A percentile compares a stretch with the other conserved stretches of the same genome.
These are phyloP conservation scores for Termitomyces sp. DNA, from an alignment of 768 basidiomycete genomes.

Conservation along the genomic window DNA sequence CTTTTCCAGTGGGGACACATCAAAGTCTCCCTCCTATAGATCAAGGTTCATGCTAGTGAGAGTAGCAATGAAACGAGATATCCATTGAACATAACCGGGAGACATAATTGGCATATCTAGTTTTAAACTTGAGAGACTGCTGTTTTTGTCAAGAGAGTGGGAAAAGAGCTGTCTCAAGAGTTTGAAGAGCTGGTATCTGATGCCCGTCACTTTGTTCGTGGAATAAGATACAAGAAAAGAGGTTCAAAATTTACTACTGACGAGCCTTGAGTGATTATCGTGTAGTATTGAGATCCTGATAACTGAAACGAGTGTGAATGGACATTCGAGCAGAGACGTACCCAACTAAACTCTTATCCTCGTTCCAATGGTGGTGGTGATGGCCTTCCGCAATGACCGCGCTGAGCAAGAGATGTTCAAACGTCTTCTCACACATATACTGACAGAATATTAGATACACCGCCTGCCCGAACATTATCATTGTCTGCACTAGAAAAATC, in stretches of 20 bases:
- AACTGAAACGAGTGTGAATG: slow-evolving; percentile 55
- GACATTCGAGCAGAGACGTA: too few species aligned
- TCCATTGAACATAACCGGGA: background rate
- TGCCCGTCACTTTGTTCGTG: slow-evolving; percentile 20
- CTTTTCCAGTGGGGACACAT: background rate
- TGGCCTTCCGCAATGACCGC: slow-evolving; percentile 43
- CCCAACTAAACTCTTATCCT: slow-evolving; percentile 32
- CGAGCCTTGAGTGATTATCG: slow-evolving; percentile 60
- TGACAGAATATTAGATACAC: slow-evolving; percentile 90
- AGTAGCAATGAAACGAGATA: background rate
- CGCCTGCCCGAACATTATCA: slow-evolving; percentile 80
- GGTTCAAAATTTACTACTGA: slow-evolving; percentile 21
- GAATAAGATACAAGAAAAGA: background rate
- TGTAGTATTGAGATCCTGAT: slow-evolving; percentile 51
- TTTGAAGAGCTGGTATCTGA: slow-evolving; percentile 15
- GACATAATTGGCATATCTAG: background rate
- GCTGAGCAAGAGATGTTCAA: slow-evolving; percentile 85
- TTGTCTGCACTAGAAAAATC: slow-evolving; percentile 61
- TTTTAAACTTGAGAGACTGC: background rate
- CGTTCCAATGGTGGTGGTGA: slow-evolving; percentile 63
- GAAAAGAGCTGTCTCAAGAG: too few species aligned
- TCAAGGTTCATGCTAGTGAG: background rate
- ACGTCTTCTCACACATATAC: slow-evolving; percentile 89
- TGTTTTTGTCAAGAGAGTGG: background rate
- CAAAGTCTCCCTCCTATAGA: background rate